Evolutionary conservation across 306 rosid species (phyloP).

Genomic region (Vigna trinervia): DNA sequence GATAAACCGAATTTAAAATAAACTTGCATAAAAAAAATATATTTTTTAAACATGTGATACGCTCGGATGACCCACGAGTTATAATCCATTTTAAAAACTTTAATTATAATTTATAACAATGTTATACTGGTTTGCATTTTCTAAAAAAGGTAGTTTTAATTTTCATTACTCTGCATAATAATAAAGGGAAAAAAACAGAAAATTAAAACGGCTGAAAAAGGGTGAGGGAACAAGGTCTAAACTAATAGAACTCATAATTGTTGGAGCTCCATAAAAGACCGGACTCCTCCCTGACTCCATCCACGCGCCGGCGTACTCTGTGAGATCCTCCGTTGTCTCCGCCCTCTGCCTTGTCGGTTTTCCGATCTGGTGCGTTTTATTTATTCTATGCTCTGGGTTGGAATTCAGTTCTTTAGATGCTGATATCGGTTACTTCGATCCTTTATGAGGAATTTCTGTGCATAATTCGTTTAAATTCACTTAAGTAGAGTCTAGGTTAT

Average conservation of each 20-base stretch:
- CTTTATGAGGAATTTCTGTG: neutral
- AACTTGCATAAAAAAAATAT: no score
- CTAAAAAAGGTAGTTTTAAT: neutral
- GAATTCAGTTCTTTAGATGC: slow-evolving; percentile 2
- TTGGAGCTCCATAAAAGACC: slow-evolving; percentile 34
- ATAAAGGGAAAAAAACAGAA: neutral
- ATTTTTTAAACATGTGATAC: no score
- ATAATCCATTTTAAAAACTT: no score
- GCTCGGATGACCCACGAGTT: no score
- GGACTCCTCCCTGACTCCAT: slow-evolving; percentile 32
- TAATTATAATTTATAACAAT: no score
- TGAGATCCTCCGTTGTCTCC: slow-evolving; percentile 15
- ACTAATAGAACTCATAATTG: neutral
- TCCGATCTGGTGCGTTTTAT: slow-evolving; percentile 41
- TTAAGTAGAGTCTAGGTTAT: neutral
- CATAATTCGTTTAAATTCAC: slow-evolving; percentile 19
- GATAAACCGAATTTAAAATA: no score
- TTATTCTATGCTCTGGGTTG: neutral
- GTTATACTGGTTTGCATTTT: neutral
- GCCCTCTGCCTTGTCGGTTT: slow-evolving; percentile 1
- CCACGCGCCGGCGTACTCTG: slow-evolving; percentile 21
- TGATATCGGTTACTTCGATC: slow-evolving; percentile 34
- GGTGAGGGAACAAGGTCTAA: neutral
- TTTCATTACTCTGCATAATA: neutral
- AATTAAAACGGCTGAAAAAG: neutral